Base-by-base conservation (phyloP, 2,329 filamentous ascomycete genomes). In the Fusarium camptoceras region DNA sequence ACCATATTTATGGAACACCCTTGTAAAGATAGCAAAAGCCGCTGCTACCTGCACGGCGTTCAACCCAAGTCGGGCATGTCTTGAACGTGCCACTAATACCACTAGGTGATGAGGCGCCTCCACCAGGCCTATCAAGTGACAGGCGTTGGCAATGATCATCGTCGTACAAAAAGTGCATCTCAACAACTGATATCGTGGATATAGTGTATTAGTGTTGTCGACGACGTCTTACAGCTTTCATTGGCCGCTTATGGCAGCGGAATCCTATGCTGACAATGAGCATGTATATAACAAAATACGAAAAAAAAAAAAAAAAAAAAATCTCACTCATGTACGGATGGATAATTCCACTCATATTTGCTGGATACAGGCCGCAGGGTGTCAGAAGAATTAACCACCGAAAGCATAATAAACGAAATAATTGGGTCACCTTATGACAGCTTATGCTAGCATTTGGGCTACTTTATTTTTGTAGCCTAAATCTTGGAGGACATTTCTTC, bases 1-100 rank as follows among this genome's bases (percentile, higher is more conserved):
- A 30, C 27, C 24, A 31, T 54, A 66, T 62, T 66, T 66, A 66
- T 66, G 55, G 55, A 66, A 61, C 55, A 57, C 55, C 64, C 57
- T 57, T 60, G 57, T 18, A 24, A 47, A 39, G 41, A 55, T n/a
- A 27, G 47, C 20, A 30, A 46, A 34, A 22, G 53, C 22, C 28
- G 27, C 30, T 34, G 44, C 25, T 46, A 54, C 14, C 15, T 31
- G 25, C 44, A 43, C 28, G 24, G 53, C 31, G 14, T 59, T 64
- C 59, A 39, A 37, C 27, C 62, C 62, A 43, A 60, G 28, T 66
- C 53, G 25, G 61, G 47, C 15, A n/a, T 66, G 55, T 43, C 34
- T 53, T 66, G 18, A 27, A 50, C n/a, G 18, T 55, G 48, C 47
- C 49, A 54, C 56, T 43, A 46, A 31, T 8, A 34, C 16, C 31